Base-by-base conservation (phyloP, 805 yeast genomes). In the Nakazawaea holstii region DNA sequence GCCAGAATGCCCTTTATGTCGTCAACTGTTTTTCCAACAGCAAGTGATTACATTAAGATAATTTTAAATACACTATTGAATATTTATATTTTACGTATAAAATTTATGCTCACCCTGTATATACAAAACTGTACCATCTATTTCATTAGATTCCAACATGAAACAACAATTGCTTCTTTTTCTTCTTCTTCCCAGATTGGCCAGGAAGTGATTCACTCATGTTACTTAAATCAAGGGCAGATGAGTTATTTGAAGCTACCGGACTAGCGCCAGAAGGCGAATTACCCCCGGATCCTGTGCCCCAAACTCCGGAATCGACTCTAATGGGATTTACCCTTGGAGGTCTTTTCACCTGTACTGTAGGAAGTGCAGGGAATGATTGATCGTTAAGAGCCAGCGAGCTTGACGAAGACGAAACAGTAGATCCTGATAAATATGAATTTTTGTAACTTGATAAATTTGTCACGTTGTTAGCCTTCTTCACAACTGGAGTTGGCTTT, bases 1-100 rank as follows among this genome's bases (percentile, higher is more conserved):
- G 45, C 83, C 89, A 0, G 97, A 90, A 59, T 92, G 99, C 60
- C 98, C 99, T 0, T 68, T 94, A 27, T 94, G 98, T 59, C 66
- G 98, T 46, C 94, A 84, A 53, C 73, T 69, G 24, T 75, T 88
- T 43, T 66, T 72, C 28, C 84, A 76, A 55, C 84, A 82, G 60
- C 77, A 80, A 52, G 59, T 88, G 44, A 66, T 88, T 37, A 82
- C 87, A 74, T 38, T 44, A 33, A 44, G 14, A n/a, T 44, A 28
- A 31, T 31, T 53, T 55, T n/a, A n/a, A n/a, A 37, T 14, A 1
- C 3, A 24, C 28, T 29, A 1, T 24, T 24, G 33, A 8, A 26
- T 29, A 29, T 13, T 38, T 8, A 17, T 4, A 10, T 8, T 24
- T 49, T 30, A 24, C 11, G n/a, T 28, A 20, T 17, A 11, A 26